Conservation (phyloP, 179 eudicot species). For the Silene coronaria region DNA sequence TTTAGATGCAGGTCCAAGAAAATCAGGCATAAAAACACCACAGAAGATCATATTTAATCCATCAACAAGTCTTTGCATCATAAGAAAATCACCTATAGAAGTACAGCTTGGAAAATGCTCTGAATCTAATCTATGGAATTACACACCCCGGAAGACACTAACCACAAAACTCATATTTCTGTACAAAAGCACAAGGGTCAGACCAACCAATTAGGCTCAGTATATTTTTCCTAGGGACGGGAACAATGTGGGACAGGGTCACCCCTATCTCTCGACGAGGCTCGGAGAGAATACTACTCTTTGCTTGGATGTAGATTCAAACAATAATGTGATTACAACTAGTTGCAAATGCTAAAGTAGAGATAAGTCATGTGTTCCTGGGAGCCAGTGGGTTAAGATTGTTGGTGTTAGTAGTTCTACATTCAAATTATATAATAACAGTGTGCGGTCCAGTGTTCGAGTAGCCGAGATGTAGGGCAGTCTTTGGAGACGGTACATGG, state of each 20-base stretch:
- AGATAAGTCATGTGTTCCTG: slow-evolving; percentile 63
- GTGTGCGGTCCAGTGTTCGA: background rate
- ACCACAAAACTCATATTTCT: slow-evolving; percentile 39
- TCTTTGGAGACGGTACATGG: background rate
- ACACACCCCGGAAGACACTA: slow-evolving; percentile 40
- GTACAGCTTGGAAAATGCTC: slow-evolving; percentile 58
- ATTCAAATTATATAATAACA: no score
- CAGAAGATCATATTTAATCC: slow-evolving; percentile 67
- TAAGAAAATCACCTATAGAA: slow-evolving; percentile 28
- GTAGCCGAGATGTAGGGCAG: background rate
- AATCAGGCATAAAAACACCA: slow-evolving; percentile 19
- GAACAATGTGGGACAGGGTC: slow-evolving; percentile 54
- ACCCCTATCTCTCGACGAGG: slow-evolving; percentile 58
- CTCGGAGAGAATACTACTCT: slow-evolving; percentile 27
- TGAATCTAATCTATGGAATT: slow-evolving; percentile 49
- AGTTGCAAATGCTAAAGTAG: slow-evolving; percentile 52
- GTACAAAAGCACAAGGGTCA: slow-evolving; percentile 44
- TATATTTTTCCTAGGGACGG: slow-evolving; percentile 26
- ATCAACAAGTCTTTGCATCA: slow-evolving; percentile 59
- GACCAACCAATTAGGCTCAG: slow-evolving; percentile 43
- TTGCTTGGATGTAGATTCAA: slow-evolving; percentile 62
- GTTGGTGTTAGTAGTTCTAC: slow-evolving; percentile 26
- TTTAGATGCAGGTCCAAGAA: slow-evolving; percentile 59
- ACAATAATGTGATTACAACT: slow-evolving; percentile 37
- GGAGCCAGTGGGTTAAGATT: slow-evolving; percentile 77